Evolutionary conservation across 495 filamentous ascomycete species (phyloP).

Genomic region (Copromyces sp.): DNA sequence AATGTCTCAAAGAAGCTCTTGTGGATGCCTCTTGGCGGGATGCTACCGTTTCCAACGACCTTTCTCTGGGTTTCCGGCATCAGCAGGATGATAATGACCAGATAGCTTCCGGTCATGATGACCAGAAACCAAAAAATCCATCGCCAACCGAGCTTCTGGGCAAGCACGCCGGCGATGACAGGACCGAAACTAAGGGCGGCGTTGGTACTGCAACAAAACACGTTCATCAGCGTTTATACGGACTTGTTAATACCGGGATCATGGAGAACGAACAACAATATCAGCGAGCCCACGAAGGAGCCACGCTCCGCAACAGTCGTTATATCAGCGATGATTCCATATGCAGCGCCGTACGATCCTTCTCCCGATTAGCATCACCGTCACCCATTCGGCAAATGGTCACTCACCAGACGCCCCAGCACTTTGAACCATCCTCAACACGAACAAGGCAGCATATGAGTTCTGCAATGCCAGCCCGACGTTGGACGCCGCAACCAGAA

Average conservation of each 20-base stretch:
- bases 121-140: conserved; percentile 52
- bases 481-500: conserved; percentile 39
- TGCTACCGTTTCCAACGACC: conserved; percentile 46
- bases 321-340: conserved; percentile 41
- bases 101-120: conserved; percentile 25
- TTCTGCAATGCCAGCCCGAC: conserved; percentile 41
- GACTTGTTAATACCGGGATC: background rate
- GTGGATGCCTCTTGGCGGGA: background rate
- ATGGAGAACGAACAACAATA: background rate
- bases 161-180: conserved; percentile 42
- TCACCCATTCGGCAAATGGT: background rate
- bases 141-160: conserved; percentile 44
- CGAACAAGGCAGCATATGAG: conserved; percentile 37
- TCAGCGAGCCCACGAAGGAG: conserved; percentile 29
- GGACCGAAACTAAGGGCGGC: conserved; percentile 34
- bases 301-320: conserved; percentile 37
- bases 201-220: conserved; percentile 7
- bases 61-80: conserved; percentile 46
- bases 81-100: conserved; percentile 23
- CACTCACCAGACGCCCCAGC: conserved; percentile 31
- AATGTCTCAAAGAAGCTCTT: background rate
- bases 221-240: background rate
- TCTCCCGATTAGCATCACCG: background rate
- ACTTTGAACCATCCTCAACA: conserved; percentile 42
- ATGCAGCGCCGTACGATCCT: conserved; percentile 11